Base-by-base conservation (phyloP, 148 eudicot species). In the Silene conica region DNA sequence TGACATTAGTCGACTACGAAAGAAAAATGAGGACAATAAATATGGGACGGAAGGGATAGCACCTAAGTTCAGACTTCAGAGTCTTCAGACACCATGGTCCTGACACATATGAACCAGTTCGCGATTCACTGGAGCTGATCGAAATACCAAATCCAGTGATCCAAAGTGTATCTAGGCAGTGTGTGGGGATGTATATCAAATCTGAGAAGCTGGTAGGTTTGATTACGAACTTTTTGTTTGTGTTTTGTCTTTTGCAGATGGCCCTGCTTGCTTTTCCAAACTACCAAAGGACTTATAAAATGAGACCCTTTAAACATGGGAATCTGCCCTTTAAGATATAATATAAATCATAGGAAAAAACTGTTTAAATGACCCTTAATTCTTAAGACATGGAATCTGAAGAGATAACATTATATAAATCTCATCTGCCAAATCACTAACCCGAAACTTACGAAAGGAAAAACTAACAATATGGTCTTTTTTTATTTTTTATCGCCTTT, bases 251-350 rank as follows among this genome's bases (percentile, higher is more conserved):
- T 70, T 64, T 59, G 26, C 25, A 54, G 63, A 78, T 78, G 80
- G 61, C 81, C 63, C 70, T 74, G 18, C 76, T 77, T 77, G 86
- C 80, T 78, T 77, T 73, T 86, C 84, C 76, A 67, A 87, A 77
- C 83, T 50, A 80, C 82, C 82, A 70, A 77, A 74, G 63, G 79
- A 80, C 76, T 77, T 58, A 41, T 10, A 67, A 15, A 61, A 23
- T 67, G 8, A 75, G 65, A 56, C 66, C 77, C 65, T 70, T 74
- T 59, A 58, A 34, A 69, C 78, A 58, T 72, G 48, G 80, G 69
- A 69, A 71, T 58, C 59, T 69, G 69, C 71, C 74, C 69, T 72
- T 60, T 63, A 26, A 57, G 23, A 59, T 56, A 67, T 43, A 56
- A 61, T 70, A 64, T 66, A 66, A 38, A 10, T 23, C 48, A 52